Evolutionary conservation across 192 early-diverging fungal genomes (phyloP), one percentile per base, ranked within the genome.

Genomic region (Chytriomyces sp.): DNA sequence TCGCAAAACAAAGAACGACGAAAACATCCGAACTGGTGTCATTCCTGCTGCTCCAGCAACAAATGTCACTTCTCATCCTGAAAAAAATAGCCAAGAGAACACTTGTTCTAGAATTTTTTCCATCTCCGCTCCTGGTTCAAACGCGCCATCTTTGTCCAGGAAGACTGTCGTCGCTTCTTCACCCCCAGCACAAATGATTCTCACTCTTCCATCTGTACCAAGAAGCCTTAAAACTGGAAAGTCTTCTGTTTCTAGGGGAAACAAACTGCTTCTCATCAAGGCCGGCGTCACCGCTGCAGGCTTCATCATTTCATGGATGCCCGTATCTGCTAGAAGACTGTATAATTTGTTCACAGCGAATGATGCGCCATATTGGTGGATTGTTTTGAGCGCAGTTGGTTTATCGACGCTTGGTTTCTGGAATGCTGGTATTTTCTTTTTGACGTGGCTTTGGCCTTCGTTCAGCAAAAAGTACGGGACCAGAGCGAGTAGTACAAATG

Each of bases 391-490:
- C 45, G 48, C 50, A 7, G 23, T 72, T 9, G 23, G 20, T 10
- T 20, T 72, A 28, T 48, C 69, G 6, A 60, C 45, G 47, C 24
- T 11, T 60, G 69, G 69, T 28, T 26, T 53, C 43, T 72, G 69
- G 69, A 72, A 72, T 28, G 13, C n/a, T 4, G 69, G 69, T 0
- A 45, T 59, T 6, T 72, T 72, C 45, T 72, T 72, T 20, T 9
- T 72, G 5, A 16, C 69, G 3, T 50, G 18, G 16, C 59, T 59
- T 72, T 72, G 48, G 69, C 35, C 35, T 35, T 35, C 35, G 35
- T 35, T 35, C 35, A 35, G 35, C 35, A 35, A 35, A 4, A 0
- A 35, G 0, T 35, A 35, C 4, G 35, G 35, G 35, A 35, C 35
- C 35, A 35, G 35, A 35, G 35, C 35, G 35, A 35, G 35, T 35